These are phyloP conservation scores for Acacia crassicarpa DNA, from an alignment of 306 rosid genomes.

Conservation along the genomic window DNA sequence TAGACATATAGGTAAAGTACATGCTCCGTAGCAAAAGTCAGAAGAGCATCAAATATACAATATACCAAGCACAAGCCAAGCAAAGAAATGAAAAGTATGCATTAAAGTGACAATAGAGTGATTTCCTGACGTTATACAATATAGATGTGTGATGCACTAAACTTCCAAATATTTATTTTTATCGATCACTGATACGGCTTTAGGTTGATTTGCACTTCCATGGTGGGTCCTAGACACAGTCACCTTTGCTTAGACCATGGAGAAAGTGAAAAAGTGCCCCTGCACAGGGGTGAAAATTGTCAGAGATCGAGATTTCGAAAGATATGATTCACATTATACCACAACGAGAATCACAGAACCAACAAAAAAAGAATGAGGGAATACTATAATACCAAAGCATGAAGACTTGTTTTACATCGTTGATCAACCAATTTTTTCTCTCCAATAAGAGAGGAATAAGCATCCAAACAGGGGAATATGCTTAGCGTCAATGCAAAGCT, in stretches of 20 bases:
- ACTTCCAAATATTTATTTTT: slow-evolving; percentile 5
- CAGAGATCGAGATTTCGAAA: background rate
- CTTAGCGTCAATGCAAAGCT: slow-evolving; percentile 11
- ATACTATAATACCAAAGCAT: background rate
- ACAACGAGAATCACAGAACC: background rate
- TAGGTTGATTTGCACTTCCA: slow-evolving; percentile 12
- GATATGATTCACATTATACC: background rate
- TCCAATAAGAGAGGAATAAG: background rate
- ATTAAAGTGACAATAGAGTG: slow-evolving; percentile 9
- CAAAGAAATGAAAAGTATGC: background rate
- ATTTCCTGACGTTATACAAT: slow-evolving; percentile 27
- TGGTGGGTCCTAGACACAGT: slow-evolving; percentile 11
- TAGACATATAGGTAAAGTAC: background rate
- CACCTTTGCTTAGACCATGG: slow-evolving; percentile 19
- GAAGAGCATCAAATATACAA: slow-evolving; percentile 22
- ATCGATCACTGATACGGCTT: background rate
- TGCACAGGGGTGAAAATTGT: slow-evolving; percentile 43
- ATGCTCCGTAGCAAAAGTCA: background rate
- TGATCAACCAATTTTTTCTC: background rate
- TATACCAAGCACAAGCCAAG: background rate
- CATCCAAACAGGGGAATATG: slow-evolving; percentile 9
- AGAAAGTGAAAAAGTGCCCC: slow-evolving; percentile 47
- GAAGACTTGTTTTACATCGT: slow-evolving; percentile 3
- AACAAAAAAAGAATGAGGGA: background rate
- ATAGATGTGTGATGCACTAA: slow-evolving; percentile 19